These are phyloP conservation scores for Salvia sclarea DNA, from an alignment of 305 asterid species.

Conservation along the genomic window DNA sequence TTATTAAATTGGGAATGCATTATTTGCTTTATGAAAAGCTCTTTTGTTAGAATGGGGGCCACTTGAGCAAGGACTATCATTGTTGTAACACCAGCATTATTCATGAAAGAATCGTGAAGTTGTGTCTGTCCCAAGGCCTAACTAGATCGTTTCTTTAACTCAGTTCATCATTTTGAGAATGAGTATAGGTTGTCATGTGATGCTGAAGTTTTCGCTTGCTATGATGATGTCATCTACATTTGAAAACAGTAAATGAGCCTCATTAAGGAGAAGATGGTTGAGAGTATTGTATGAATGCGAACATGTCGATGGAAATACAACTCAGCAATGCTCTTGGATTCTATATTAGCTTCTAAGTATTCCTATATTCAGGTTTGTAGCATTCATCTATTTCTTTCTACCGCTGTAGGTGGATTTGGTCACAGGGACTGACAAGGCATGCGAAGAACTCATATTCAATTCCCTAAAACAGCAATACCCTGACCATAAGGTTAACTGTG, in stretches of 20 bases:
- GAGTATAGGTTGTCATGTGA: not conserved
- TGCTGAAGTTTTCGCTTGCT: not conserved
- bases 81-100: not conserved
- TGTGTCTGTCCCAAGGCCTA: not conserved
- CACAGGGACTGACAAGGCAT: slow-evolving; percentile 90
- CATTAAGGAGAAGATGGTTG: slow-evolving; percentile 1
- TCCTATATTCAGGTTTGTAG: not conserved
- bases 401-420: slow-evolving; percentile 87
- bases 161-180: slow-evolving; percentile 6
- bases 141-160: not conserved
- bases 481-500: slow-evolving; percentile 59
- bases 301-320: not conserved
- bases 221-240: not conserved
- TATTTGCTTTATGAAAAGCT: slow-evolving; percentile 6
- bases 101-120: not conserved
- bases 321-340: not conserved
- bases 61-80: not conserved
- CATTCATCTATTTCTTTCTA: slow-evolving; percentile 16
- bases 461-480: slow-evolving; percentile 69
- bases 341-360: not conserved
- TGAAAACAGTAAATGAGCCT: not conserved
- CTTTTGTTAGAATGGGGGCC: not conserved
- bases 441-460: slow-evolving; percentile 80
- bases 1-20: not conserved
- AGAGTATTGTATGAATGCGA: not conserved